Conservation (phyloP, 768 basidiomycete genomes). For the Roridomyces roridus region DNA sequence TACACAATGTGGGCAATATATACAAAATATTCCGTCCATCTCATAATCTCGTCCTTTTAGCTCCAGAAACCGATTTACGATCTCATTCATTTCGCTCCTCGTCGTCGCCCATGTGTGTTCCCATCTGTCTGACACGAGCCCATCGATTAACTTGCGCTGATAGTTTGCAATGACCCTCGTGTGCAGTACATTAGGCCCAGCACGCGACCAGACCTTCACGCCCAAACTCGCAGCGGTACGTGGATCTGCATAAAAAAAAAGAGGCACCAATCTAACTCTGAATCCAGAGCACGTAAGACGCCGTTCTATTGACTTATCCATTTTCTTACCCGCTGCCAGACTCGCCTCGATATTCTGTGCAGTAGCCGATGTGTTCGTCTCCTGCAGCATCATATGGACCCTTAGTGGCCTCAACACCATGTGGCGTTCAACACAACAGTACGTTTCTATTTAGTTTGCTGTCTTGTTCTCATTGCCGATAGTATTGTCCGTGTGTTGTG, state of each 20-base stretch:
- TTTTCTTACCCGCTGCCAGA: too few relatives aligned
- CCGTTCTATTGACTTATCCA: too few relatives aligned
- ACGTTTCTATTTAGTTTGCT: neutral
- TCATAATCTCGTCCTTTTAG: neutral
- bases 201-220: too few relatives aligned
- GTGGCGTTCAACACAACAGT: slow-evolving; percentile 11
- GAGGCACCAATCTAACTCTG: too few relatives aligned
- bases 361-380: slow-evolving; percentile 4
- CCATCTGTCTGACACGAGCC: neutral
- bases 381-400: slow-evolving; percentile 14
- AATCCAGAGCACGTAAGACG: too few relatives aligned
- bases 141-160: neutral
- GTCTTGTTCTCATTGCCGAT: neutral
- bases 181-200: too few relatives aligned
- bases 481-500: slow-evolving; percentile 10
- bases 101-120: neutral
- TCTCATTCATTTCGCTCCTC: neutral
- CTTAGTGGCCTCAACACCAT: slow-evolving; percentile 3
- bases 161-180: too few relatives aligned
- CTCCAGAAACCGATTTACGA: neutral
- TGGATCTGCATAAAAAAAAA: too few relatives aligned
- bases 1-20: slow-evolving; percentile 13
- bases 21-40: neutral
- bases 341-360: slow-evolving; percentile 6
- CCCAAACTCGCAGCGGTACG: too few relatives aligned